These are phyloP conservation scores for Kwoniella mangroviensis DNA, from an alignment of 768 basidiomycete species.

Conservation along the genomic window DNA sequence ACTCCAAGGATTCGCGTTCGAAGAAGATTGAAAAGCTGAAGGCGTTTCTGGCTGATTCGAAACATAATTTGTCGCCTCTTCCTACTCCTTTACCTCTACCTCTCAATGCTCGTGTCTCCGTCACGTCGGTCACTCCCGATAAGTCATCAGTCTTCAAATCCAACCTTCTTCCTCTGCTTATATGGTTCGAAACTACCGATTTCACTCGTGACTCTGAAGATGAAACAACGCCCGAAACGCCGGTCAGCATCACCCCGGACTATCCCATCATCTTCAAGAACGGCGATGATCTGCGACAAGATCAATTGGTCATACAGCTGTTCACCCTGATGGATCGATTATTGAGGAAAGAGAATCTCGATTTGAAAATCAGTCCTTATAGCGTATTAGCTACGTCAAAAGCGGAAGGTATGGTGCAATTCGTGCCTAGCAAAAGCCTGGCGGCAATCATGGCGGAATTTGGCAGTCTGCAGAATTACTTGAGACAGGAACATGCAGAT, in stretches of 20 bases:
- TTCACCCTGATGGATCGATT: conserved; percentile 97
- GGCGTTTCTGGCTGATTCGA: conserved; percentile 79
- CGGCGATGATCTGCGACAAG: conserved; percentile 97
- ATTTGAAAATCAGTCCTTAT: conserved; percentile 77
- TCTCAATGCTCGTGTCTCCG: conserved; percentile 80
- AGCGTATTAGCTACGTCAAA: conserved; percentile 90
- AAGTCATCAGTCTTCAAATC: conserved; percentile 97
- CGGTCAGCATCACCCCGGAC: conserved; percentile 60
- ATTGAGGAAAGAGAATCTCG: conserved; percentile 90
- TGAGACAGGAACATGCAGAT: conserved; percentile 84
- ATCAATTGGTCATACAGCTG: conserved; percentile 96
- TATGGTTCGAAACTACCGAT: conserved; percentile 85
- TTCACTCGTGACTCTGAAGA: conserved; percentile 47
- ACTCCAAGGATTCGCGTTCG: conserved; percentile 87
- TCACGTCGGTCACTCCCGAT: conserved; percentile 86
- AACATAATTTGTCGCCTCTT: conserved; percentile 80
- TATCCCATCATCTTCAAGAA: conserved; percentile 98
- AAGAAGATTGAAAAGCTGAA: conserved; percentile 98
- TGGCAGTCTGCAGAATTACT: conserved; percentile 73
- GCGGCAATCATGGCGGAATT: conserved; percentile 89
- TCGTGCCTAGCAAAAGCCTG: conserved; percentile 92
- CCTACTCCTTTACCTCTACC: conserved; percentile 77
- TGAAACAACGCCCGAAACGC: conserved; percentile 58
- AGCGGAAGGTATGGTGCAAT: conserved; percentile 93
- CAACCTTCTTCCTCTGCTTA: conserved; percentile 85